Base-by-base conservation (phyloP, 2,329 filamentous ascomycete genomes). In the Fusarium aywerte region DNA sequence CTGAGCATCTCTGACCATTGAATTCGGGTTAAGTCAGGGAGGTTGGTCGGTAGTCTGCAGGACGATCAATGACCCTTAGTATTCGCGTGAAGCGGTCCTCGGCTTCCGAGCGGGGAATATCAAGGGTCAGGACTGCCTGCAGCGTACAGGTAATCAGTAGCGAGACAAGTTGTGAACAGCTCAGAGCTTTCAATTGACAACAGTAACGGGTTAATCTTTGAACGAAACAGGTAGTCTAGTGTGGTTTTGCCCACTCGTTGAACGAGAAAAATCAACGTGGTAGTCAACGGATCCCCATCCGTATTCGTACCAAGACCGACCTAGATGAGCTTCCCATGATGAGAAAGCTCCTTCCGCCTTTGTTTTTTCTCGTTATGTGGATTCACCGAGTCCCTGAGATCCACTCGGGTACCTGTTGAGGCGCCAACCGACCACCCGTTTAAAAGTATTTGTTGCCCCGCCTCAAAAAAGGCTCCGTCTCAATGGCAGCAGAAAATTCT, bases 401-500 rank as follows among this genome's bases (percentile, higher is more conserved):
- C 65, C 66, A 69, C 62, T 67, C 55, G 35, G 64, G 64, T 57
- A 43, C 45, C 42, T 49, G 51, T 52, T 59, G 55, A 52, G 50
- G 60, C 49, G 56, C 56, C 39, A 51, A 62, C 56, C 43, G 49
- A 36, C 54, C 50, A 56, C 61, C 56, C 40, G 36, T 53, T 42
- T 61, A 53, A 42, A 66, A 58, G 65, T 68, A 66, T 45, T 56
- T 53, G n/a, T 21, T 64, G 64, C 64, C 64, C 63, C 64, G 64
- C 63, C 64, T 64, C 58, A 62, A 60, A 52, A 59, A 48, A 67
- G 38, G 35, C 23, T 58, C 51, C 33, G 31, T 50, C 43, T 67
- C 58, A 67, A 60, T 67, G 64, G 58, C 31, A 61, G 42, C 47
- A 63, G 65, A 69, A 75, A 73, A 73, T 68, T 75, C 72, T 73